A percentile compares a stretch with the other conserved stretches of the same genome.
phyloP scores from a whole-genome alignment of 129 eudicot genomes.

The Cynara cardunculus region DNA sequence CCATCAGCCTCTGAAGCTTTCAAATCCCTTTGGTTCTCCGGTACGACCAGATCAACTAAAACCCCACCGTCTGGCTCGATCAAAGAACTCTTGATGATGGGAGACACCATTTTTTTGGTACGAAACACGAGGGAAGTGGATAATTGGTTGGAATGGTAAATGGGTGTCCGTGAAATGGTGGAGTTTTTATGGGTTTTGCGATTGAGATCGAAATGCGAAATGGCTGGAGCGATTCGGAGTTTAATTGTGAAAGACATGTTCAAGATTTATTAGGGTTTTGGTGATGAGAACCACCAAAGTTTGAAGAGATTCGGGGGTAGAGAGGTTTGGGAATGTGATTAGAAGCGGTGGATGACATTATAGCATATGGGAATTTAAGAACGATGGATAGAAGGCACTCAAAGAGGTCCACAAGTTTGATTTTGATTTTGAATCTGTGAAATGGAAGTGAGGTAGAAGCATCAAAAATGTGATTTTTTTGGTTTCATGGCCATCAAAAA shows the following conservation, averaged over 20 bases:
- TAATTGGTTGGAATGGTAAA: conserved; percentile 54
- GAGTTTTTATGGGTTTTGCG: conserved; percentile 14
- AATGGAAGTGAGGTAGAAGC: conserved; percentile 11
- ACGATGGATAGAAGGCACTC: conserved; percentile 21
- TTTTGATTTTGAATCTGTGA: conserved; percentile 15
- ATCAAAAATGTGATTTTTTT: conserved; percentile 5
- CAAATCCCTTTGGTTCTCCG: conserved; percentile 48
- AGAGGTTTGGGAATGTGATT: not conserved
- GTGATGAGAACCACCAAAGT: too few relatives aligned
- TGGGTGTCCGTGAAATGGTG: conserved; percentile 16
- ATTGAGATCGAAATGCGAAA: conserved; percentile 31
- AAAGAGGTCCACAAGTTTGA: conserved; percentile 59
- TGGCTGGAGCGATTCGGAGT: conserved; percentile 31
- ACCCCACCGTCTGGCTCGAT: conserved; percentile 94
- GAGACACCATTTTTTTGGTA: conserved; percentile 21
- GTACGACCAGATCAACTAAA: conserved; percentile 72
- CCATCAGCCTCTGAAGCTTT: conserved; percentile 59
- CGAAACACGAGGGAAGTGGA: conserved; percentile 26
- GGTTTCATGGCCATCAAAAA: conserved; percentile 18
- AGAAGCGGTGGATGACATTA: conserved; percentile 25
- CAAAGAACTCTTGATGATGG: conserved; percentile 55
- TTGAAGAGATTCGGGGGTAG: conserved; percentile 24
- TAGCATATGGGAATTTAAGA: conserved; percentile 24
- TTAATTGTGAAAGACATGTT: conserved; percentile 70
- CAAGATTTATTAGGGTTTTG: conserved; percentile 18